A percentile compares a stretch with the other conserved stretches of the same genome.
These are phyloP conservation scores for Sporothrix humicola DNA, from an alignment of 2,329 filamentous ascomycete species.

Conservation along the genomic window DNA sequence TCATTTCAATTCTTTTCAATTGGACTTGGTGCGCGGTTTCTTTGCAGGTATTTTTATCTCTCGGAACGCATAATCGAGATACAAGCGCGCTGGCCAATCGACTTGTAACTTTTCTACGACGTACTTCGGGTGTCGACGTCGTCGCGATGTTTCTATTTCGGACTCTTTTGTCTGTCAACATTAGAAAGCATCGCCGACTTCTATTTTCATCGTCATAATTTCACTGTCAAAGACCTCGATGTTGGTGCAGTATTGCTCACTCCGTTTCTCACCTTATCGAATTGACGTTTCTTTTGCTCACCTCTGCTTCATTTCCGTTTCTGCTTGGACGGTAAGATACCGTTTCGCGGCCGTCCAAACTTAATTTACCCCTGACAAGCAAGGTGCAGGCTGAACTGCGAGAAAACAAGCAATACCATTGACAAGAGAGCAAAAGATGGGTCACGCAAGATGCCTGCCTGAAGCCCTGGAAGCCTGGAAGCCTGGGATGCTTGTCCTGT, in stretches of 20 bases:
- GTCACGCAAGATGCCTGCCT: background rate
- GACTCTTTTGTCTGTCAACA: too few relatives aligned
- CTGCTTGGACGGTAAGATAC: too few relatives aligned
- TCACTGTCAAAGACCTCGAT: too few relatives aligned
- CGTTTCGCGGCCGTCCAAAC: background rate
- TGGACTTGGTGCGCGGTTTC: slow-evolving; percentile 9
- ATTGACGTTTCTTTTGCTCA: too few relatives aligned
- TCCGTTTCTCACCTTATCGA: background rate
- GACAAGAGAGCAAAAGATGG: background rate
- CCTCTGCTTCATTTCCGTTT: background rate
- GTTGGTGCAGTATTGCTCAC: too few relatives aligned
- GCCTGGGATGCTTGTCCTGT: background rate
- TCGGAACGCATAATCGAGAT: background rate
- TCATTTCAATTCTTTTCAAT: background rate
- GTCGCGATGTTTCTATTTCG: background rate
- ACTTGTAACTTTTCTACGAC: too few relatives aligned
- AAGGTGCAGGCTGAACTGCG: background rate
- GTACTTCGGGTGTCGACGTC: too few relatives aligned
- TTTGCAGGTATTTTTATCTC: background rate
- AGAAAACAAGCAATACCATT: background rate
- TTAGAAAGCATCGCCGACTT: background rate
- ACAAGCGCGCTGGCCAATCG: too few relatives aligned
- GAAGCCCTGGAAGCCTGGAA: too few relatives aligned
- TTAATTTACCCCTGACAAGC: slow-evolving; percentile 18
- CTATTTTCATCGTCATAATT: background rate